Percentiles rank a stretch among this genome's conserved stretches.
Evolutionary conservation across 202 grass and related monocot genomes (phyloP).

Genomic region (Zizania palustris): DNA sequence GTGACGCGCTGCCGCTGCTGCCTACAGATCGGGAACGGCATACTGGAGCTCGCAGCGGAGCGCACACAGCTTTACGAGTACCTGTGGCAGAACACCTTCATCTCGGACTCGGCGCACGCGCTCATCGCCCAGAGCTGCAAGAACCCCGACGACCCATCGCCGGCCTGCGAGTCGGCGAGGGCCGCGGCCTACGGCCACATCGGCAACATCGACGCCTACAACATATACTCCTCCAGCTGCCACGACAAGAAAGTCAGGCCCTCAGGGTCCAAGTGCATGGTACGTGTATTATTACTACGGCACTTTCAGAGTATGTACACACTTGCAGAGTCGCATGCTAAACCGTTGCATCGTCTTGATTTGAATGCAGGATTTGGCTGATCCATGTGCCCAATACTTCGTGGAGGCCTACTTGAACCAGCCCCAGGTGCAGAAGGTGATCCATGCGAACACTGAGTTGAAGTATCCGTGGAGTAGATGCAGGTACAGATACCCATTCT

Average conservation of each 20-base stretch:
- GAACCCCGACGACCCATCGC: slow-evolving; percentile 23
- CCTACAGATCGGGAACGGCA: slow-evolving; percentile 58
- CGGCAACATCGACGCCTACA: slow-evolving; percentile 49
- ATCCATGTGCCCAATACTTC: slow-evolving; percentile 46
- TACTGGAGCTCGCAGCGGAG: slow-evolving; percentile 48
- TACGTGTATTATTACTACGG: background rate
- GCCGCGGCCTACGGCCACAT: background rate
- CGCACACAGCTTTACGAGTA: slow-evolving; percentile 45
- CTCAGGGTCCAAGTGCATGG: slow-evolving; percentile 36
- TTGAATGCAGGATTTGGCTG: slow-evolving; percentile 25
- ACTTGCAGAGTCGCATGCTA: too few species aligned
- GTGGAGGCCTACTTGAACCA: slow-evolving; percentile 50
- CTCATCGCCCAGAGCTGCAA: slow-evolving; percentile 51
- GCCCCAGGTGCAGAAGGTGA: slow-evolving; percentile 31
- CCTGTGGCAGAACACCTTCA: slow-evolving; percentile 64
- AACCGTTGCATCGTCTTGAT: too few species aligned
- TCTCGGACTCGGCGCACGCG: slow-evolving; percentile 47
- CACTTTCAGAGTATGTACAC: background rate
- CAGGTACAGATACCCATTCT: slow-evolving; percentile 8
- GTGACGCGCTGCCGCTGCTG: background rate
- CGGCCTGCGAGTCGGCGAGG: slow-evolving; percentile 29
- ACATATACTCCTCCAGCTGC: slow-evolving; percentile 48
- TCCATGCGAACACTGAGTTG: slow-evolving; percentile 38
- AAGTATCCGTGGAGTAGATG: slow-evolving; percentile 47
- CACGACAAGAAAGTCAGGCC: slow-evolving; percentile 37